Base-by-base conservation (phyloP, 1,284 basidiomycete genomes). In the Puccinia horiana region DNA sequence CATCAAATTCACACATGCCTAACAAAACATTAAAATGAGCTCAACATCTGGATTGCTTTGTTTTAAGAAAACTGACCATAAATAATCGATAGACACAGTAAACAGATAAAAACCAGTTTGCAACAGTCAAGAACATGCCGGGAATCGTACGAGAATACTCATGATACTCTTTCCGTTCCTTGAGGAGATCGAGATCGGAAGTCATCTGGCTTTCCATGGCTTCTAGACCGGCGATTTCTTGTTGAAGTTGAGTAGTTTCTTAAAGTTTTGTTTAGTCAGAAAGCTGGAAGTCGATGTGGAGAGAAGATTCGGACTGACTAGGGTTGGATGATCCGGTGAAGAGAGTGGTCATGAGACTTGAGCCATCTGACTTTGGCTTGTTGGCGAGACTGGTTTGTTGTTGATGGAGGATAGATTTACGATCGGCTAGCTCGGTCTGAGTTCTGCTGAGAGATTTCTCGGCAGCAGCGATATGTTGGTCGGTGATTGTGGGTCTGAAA, bases 171-270 rank as follows among this genome's bases (percentile, higher is more conserved):
- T 88, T 87, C 23, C 86, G 82, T 32, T 83, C 82, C 47, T 84
- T 84, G 78, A 88, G 83, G 14, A 84, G 76, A 32, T 85, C 85
- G 16, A 88, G 81, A 63, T 88, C 88, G 32, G 85, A 84, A 12
- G 85, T 85, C 87, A 88, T 87, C 40, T 87, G 86, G 0, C 78
- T 44, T 18, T 88, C 88, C 79, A 88, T 84, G 6, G 85, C 83
- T n/a, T 86, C 86, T 56, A 88, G 83, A 0, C 87, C 87, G 23
- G 83, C 83, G n/a, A 88, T 85, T 82, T 88, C 88, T 12, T 85
- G 83, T 76, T 87, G 85, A 37, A 88, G 84, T 37, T 85, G 83
- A 76, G 85, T 85, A 69, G 86, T 84, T 76, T 87, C 86, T 69
- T n/a, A n/a, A n/a, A n/a, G n/a, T n/a, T 80, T 32, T 26, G 74